These are phyloP conservation scores for Aspergillus panamensis DNA, from an alignment of 495 filamentous ascomycete genomes.

Conservation along the genomic window DNA sequence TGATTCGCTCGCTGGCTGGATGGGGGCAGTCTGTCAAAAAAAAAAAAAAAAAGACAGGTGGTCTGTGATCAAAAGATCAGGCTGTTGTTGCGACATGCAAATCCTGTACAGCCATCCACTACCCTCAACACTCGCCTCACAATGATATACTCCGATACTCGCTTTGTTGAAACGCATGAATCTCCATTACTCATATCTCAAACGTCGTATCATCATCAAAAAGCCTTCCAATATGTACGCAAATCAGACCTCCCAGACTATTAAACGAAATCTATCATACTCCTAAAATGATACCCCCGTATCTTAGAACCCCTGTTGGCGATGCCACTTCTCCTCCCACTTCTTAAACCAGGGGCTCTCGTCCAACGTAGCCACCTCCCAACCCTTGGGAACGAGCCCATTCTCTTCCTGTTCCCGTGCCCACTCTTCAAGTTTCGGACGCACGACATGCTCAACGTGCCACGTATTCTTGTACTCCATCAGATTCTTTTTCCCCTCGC, in stretches of 20 bases:
- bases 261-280: slow-evolving; percentile 1
- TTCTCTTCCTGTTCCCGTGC: slow-evolving; percentile 64
- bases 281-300: slow-evolving; percentile 7
- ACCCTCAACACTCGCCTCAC: neutral
- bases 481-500: slow-evolving; percentile 67
- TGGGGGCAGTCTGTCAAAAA: neutral
- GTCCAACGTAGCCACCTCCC: slow-evolving; percentile 73
- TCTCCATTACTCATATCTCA: neutral
- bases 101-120: neutral
- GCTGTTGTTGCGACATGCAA: neutral
- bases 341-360: slow-evolving; percentile 79
- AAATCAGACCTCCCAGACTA: slow-evolving; percentile 1
- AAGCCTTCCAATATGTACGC: neutral
- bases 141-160: neutral
- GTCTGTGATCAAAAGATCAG: neutral
- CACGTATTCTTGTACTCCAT: slow-evolving; percentile 86
- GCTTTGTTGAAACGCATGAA: neutral
- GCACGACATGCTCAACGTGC: slow-evolving; percentile 72
- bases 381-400: slow-evolving; percentile 58
- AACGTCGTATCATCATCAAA: slow-evolving; percentile 2
- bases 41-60: neutral
- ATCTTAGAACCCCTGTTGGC: slow-evolving; percentile 64
- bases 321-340: slow-evolving; percentile 83
- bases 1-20: neutral
- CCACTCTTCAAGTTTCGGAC: slow-evolving; percentile 67